A percentile compares a stretch with the other conserved stretches of the same genome.
Conservation (phyloP, 1,284 basidiomycete species). For the Trichosporon ovoides region DNA sequence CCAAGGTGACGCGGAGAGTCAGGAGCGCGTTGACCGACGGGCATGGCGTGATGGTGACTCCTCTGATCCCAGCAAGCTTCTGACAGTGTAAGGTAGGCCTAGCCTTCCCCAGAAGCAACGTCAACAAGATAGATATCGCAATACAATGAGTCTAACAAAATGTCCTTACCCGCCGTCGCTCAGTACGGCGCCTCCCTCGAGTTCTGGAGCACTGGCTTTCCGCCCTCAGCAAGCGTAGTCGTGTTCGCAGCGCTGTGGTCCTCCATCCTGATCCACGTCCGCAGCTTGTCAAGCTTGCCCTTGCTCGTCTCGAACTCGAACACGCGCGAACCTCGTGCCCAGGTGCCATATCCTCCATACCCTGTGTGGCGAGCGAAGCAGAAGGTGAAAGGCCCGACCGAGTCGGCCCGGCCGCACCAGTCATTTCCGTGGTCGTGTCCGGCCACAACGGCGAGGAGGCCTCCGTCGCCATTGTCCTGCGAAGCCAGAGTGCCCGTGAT, state of each 20-base stretch:
- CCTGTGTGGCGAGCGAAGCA: slow-evolving; percentile 16
- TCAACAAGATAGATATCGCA: not conserved
- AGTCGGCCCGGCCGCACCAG: slow-evolving; percentile 22
- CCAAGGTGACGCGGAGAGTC: too few relatives aligned
- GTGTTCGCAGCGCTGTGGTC: slow-evolving; percentile 11
- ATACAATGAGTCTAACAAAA: not conserved
- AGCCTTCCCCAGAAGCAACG: too few relatives aligned
- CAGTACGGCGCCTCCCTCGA: slow-evolving; percentile 1
- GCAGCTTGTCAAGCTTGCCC: not conserved
- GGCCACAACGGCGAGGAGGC: slow-evolving; percentile 16
- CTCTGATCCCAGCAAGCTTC: too few relatives aligned
- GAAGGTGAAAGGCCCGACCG: slow-evolving; percentile 12
- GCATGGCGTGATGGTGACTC: too few relatives aligned
- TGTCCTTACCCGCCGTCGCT: too few relatives aligned
- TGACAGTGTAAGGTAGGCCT: too few relatives aligned
- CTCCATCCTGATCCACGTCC: slow-evolving; percentile 12
- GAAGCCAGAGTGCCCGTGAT: slow-evolving; percentile 1
- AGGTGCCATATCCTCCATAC: slow-evolving; percentile 13
- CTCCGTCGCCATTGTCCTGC: not conserved
- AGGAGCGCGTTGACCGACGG: too few relatives aligned
- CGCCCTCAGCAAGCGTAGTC: slow-evolving; percentile 7
- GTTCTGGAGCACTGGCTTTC: slow-evolving; percentile 5
- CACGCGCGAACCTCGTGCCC: slow-evolving; percentile 12
- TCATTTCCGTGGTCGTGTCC: slow-evolving; percentile 28
- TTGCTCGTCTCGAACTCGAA: not conserved